Base-by-base conservation (phyloP, 2,329 filamentous ascomycete genomes). In the Sporothrix globosa region DNA sequence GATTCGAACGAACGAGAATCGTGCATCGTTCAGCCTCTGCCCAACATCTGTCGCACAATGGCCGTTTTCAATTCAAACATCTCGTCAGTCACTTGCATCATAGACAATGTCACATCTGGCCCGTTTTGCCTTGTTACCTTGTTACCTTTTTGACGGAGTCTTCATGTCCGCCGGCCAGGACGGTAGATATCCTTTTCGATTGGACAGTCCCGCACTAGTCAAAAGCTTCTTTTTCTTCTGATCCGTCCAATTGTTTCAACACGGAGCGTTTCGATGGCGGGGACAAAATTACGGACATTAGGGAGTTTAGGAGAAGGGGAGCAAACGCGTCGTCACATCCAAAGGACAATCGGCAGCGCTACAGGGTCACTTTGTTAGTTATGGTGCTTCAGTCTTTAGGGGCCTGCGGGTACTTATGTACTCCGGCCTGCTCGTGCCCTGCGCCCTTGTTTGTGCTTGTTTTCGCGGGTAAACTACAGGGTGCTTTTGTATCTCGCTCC, bases 291-390 rank as follows among this genome's bases (percentile, higher is more conserved):
- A 44, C 14, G 30, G 30, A 34, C 30, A 34, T 34, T 34, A 6
- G 4, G 30, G 30, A 34, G 30, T 34, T 34, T 34, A 34, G 30
- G 30, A 34, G 30, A 34, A 30, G 30, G 6, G 30, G 30, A 3
- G 30, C 6, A 34, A 63, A 46, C 60, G 60, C 21, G 60, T 48
- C 60, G 30, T 34, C 30, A 34, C 30, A 34, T 34, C 41, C 14
- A 60, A 48, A 46, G 41, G 60, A 63, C n/a, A 63, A 61, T 46
- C 58, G 39, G 58, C 39, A 61, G 39, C 58, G 58, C 58, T 61
- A n/a, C 34, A 24, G 17, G 11, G 52, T 54, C 5, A 30, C 30
- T 30, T 30, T 30, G 30, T 30, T 30, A 3, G 30, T 30, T 30
- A 5, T 5, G 30, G 54, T 5, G 27, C 27, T n/a, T 39, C 54